These are phyloP conservation scores for Neonectria faginata DNA, from an alignment of 2,329 filamentous ascomycete genomes.

Conservation along the genomic window DNA sequence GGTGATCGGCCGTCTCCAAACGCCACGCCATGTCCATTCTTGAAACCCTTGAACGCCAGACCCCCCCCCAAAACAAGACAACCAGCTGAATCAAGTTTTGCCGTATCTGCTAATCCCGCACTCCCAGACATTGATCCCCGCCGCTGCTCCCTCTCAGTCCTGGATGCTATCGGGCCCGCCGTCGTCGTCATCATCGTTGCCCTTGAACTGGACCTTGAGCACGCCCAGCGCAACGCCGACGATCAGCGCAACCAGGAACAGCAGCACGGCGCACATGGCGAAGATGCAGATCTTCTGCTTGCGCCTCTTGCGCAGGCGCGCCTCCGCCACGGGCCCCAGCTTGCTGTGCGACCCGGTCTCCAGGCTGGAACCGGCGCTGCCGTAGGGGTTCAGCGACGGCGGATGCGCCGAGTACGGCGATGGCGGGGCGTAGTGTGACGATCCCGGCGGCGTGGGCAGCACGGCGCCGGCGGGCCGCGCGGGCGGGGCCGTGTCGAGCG, in stretches of 20 bases:
- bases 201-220: slow-evolving; percentile 38
- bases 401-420: slow-evolving; percentile 22
- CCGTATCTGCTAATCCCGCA: neutral
- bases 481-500: slow-evolving; percentile 29
- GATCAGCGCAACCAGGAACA: slow-evolving; percentile 44
- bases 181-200: slow-evolving; percentile 18
- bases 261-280: slow-evolving; percentile 32
- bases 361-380: slow-evolving; percentile 34
- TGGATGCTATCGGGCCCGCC: slow-evolving; percentile 4
- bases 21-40: slow-evolving; percentile 21
- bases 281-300: slow-evolving; percentile 41
- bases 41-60: neutral
- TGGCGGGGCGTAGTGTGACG: slow-evolving; percentile 33
- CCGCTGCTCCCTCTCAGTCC: neutral
- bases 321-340: slow-evolving; percentile 40
- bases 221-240: slow-evolving; percentile 45
- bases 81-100: neutral
- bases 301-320: slow-evolving; percentile 37
- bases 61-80: neutral
- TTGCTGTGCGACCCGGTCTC: slow-evolving; percentile 34
- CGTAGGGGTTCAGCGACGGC: slow-evolving; percentile 35
- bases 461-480: slow-evolving; percentile 15
- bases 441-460: slow-evolving; percentile 16
- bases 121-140: neutral
- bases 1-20: slow-evolving; percentile 8